Conservation (phyloP, 2,329 filamentous ascomycete genomes). For the Verticillium dahliae region DNA sequence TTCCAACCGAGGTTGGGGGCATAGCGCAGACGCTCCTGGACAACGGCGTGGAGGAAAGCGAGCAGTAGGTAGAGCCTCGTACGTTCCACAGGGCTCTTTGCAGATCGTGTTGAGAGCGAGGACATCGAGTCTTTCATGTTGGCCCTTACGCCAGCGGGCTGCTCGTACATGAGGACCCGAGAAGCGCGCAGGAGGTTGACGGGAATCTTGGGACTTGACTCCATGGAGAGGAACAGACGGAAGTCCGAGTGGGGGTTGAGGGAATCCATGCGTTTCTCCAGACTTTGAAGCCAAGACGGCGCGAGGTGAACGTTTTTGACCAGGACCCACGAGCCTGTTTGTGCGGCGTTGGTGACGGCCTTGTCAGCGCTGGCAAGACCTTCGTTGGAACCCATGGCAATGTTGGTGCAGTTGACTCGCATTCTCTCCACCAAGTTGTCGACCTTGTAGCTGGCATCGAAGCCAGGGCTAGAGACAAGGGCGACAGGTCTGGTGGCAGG, state of each 20-base stretch:
- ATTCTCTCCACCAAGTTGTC: constrained; percentile 85
- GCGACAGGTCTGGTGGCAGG: constrained; percentile 80
- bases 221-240: constrained; percentile 95
- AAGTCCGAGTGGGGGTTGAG: constrained; percentile 92
- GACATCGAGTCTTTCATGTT: constrained; percentile 98
- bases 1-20: constrained; percentile 94
- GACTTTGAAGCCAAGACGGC: constrained; percentile 90
- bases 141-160: constrained; percentile 89
- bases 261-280: constrained; percentile 94
- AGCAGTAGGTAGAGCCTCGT: constrained; percentile 83
- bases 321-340: constrained; percentile 89
- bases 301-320: constrained; percentile 98
- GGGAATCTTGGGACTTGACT: constrained; percentile 92
- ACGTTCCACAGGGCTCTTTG: constrained; percentile 84
- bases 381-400: constrained; percentile 98
- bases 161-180: constrained; percentile 94
- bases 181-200: constrained; percentile 92
- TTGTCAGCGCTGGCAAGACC: constrained; percentile 89
- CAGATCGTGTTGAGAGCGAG: constrained; percentile 67
- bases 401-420: constrained; percentile 82
- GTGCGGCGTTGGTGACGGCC: constrained; percentile 86
- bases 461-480: constrained; percentile 89
- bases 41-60: constrained; percentile 90
- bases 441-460: constrained; percentile 98
- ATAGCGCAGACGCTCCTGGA: constrained; percentile 91